These are phyloP conservation scores for Lecanosticta acicola DNA, from an alignment of 2,329 filamentous ascomycete species.

Conservation along the genomic window DNA sequence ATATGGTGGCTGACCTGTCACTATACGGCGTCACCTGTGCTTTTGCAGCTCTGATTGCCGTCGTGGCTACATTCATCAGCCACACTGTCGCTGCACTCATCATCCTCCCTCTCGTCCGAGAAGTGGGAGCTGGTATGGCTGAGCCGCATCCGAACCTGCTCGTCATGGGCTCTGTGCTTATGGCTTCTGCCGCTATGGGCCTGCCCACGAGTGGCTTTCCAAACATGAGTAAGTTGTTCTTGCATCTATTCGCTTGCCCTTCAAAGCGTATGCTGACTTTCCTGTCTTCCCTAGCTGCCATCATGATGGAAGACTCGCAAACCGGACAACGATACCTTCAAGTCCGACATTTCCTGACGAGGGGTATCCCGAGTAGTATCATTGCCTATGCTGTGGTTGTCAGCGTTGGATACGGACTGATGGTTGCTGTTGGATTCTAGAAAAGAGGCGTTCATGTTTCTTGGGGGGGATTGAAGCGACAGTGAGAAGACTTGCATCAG, in stretches of 20 bases:
- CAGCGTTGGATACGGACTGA: constrained; percentile 83
- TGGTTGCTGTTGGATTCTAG: constrained; percentile 66
- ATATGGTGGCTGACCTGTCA: constrained; percentile 67
- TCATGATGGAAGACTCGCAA: constrained; percentile 95
- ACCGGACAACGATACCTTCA: constrained; percentile 87
- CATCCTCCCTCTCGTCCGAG: constrained; percentile 80
- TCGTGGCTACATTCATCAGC: constrained; percentile 95
- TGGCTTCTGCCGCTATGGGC: constrained; percentile 98
- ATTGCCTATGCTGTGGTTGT: constrained; percentile 77
- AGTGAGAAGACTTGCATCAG: neutral
- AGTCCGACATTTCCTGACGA: constrained; percentile 89
- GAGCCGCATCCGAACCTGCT: constrained; percentile 89
- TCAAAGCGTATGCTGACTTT: neutral
- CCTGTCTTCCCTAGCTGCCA: constrained; percentile 61
- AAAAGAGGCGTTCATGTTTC: neutral
- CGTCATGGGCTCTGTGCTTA: constrained; percentile 90
- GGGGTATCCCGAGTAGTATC: constrained; percentile 83
- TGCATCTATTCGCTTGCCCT: neutral
- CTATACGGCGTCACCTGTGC: constrained; percentile 82
- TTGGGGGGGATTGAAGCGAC: neutral
- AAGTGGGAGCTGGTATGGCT: constrained; percentile 79
- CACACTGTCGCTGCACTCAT: constrained; percentile 96
- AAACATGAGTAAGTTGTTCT: constrained; percentile 83
- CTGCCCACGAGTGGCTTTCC: constrained; percentile 94
- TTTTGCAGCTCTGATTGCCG: constrained; percentile 76